These are phyloP conservation scores for Botryosphaeria dothidea DNA, from an alignment of 2,329 filamentous ascomycete genomes.

Conservation along the genomic window DNA sequence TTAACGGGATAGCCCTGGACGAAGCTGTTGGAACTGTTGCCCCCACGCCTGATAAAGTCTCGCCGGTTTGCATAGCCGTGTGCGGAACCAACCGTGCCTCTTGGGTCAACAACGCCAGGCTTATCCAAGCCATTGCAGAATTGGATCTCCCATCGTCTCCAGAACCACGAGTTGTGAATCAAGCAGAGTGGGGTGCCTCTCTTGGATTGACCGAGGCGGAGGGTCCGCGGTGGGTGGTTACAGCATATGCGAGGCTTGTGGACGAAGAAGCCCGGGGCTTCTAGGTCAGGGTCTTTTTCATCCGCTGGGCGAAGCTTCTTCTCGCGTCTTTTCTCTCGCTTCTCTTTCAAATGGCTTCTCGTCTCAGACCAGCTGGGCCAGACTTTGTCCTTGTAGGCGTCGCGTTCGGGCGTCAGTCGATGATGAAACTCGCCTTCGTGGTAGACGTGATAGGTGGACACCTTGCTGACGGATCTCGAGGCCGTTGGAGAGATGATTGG, in stretches of 20 bases:
- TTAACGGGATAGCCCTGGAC: constrained; percentile 32
- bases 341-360: constrained; percentile 23
- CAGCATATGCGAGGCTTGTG: constrained; percentile 34
- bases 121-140: constrained; percentile 26
- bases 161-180: constrained; percentile 30
- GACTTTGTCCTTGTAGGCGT: constrained; percentile 26
- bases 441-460: constrained; percentile 30
- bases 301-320: constrained; percentile 10
- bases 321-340: constrained; percentile 19
- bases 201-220: constrained; percentile 28
- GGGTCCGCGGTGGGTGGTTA: constrained; percentile 30
- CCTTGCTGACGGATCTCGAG: not conserved
- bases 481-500: not conserved
- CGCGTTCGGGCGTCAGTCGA: constrained; percentile 22
- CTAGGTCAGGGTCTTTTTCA: not conserved
- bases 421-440: constrained; percentile 23
- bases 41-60: constrained; percentile 18
- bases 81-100: constrained; percentile 30
- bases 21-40: constrained; percentile 21
- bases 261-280: constrained; percentile 29
- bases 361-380: not conserved
- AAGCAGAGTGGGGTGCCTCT: constrained; percentile 26
- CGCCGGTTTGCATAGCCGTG: constrained; percentile 26
- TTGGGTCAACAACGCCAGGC: constrained; percentile 30
- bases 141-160: constrained; percentile 34